Percentiles rank a stretch among this genome's conserved stretches.
Conservation (phyloP, 2,329 filamentous ascomycete genomes). For the Sporothrix euskadiensis region DNA sequence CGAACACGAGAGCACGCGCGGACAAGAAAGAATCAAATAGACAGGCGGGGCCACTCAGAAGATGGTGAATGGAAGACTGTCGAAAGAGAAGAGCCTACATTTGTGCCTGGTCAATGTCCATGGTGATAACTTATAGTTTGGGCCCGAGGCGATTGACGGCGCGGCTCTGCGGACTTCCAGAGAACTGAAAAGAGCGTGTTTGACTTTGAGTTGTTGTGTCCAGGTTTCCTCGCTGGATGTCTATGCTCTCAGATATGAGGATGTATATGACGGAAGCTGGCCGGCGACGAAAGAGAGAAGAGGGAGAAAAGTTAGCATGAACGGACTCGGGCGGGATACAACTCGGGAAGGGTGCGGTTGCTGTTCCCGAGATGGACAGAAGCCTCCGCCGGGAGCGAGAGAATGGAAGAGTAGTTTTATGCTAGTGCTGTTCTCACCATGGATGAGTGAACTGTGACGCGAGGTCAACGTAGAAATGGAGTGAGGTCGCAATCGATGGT, state of each 20-base stretch:
- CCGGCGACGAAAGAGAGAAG: not conserved
- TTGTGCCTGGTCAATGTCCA: slow-evolving; percentile 55
- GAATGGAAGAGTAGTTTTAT: not conserved
- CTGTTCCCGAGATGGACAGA: not conserved
- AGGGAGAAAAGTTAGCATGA: slow-evolving; percentile 44
- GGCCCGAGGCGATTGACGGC: not conserved
- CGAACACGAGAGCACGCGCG: not conserved
- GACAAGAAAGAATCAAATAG: slow-evolving; percentile 18
- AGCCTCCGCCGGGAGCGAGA: not conserved
- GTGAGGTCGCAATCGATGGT: not conserved
- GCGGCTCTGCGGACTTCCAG: slow-evolving; percentile 9
- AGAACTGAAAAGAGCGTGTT: not conserved
- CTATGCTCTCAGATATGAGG: slow-evolving; percentile 25
- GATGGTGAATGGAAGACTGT: not conserved
- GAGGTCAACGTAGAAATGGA: not conserved
- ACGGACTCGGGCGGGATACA: slow-evolving; percentile 36
- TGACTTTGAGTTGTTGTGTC: not conserved
- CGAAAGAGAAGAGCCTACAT: slow-evolving; percentile 47
- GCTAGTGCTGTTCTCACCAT: not conserved
- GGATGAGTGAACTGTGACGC: not conserved
- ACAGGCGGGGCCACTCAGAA: slow-evolving; percentile 2
- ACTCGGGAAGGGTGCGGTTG: not conserved
- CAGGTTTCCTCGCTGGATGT: slow-evolving; percentile 30
- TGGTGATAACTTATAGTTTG: slow-evolving; percentile 43
- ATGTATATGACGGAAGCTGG: slow-evolving; percentile 42